Conservation (phyloP, 495 filamentous ascomycete species). For the Trichoderma gamsii region DNA sequence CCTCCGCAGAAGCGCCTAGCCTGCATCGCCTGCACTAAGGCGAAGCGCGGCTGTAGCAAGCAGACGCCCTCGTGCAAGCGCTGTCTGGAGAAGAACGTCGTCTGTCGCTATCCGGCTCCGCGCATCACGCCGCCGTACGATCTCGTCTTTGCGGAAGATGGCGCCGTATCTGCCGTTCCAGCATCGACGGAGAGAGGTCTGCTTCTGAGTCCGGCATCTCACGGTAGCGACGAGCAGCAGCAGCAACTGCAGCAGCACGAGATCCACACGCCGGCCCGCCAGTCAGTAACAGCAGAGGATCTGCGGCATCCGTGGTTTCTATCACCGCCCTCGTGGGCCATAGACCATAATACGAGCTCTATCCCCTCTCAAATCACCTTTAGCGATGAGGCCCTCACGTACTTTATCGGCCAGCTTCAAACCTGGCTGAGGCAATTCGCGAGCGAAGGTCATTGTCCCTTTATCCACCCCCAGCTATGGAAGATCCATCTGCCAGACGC, state of each 20-base stretch:
- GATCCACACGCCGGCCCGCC: neutral
- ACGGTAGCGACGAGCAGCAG: neutral
- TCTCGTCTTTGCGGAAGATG: neutral
- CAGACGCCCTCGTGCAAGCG: slow-evolving; percentile 42
- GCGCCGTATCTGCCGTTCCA: neutral
- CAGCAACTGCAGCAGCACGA: neutral
- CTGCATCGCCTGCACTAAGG: slow-evolving; percentile 45
- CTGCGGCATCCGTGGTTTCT: slow-evolving; percentile 23
- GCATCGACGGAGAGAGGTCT: neutral
- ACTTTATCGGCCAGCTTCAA: slow-evolving; percentile 24
- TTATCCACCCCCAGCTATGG: slow-evolving; percentile 39
- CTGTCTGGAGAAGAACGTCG: slow-evolving; percentile 36
- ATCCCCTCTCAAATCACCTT: slow-evolving; percentile 15
- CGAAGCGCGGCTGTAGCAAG: slow-evolving; percentile 49
- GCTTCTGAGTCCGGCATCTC: neutral
- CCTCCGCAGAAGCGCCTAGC: neutral
- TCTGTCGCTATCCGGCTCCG: slow-evolving; percentile 38
- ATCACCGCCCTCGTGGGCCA: slow-evolving; percentile 20
- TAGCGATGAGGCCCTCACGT: slow-evolving; percentile 21
- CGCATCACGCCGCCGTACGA: slow-evolving; percentile 1
- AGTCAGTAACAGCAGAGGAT: neutral
- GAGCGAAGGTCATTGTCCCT: slow-evolving; percentile 23
- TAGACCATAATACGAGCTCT: slow-evolving; percentile 18
- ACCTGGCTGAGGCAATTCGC: slow-evolving; percentile 25
- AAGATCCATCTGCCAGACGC: slow-evolving; percentile 24